These are phyloP conservation scores for Leucocoprinus leucothites DNA, from an alignment of 768 basidiomycete species.

Conservation along the genomic window DNA sequence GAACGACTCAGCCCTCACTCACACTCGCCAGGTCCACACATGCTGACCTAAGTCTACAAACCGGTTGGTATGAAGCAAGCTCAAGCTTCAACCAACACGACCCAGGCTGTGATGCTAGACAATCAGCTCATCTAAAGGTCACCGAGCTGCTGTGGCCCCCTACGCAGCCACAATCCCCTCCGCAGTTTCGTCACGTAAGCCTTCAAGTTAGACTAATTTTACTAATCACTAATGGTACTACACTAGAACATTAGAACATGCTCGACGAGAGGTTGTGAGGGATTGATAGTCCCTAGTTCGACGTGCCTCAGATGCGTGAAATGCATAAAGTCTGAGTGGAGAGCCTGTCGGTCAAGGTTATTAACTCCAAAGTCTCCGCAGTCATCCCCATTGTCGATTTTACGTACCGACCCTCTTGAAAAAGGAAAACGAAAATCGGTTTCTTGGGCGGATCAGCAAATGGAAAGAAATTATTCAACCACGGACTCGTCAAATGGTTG, in stretches of 20 bases:
- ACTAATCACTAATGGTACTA: neutral
- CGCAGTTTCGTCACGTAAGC: no score
- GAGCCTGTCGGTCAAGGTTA: neutral
- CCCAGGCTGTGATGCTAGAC: no score
- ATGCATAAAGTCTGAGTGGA: slow-evolving; percentile 2
- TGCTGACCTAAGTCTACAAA: no score
- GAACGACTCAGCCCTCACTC: no score
- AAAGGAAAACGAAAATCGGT: slow-evolving; percentile 26
- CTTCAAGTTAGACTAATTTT: neutral
- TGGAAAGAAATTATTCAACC: no score
- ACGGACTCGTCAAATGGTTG: neutral
- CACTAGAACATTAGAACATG: neutral
- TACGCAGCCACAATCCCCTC: no score
- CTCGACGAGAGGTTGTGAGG: neutral
- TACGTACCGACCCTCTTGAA: neutral
- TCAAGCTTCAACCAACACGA: no score
- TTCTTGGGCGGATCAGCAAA: slow-evolving; percentile 30
- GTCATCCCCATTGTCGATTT: neutral
- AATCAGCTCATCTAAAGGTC: no score
- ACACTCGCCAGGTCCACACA: no score
- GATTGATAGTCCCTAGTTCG: slow-evolving; percentile 1
- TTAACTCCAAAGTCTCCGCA: neutral
- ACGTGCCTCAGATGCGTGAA: slow-evolving; percentile 5
- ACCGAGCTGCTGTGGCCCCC: no score
- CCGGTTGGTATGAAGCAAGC: no score